Conservation (phyloP, 148 eudicot genomes). For the Talinum fruticosum region DNA sequence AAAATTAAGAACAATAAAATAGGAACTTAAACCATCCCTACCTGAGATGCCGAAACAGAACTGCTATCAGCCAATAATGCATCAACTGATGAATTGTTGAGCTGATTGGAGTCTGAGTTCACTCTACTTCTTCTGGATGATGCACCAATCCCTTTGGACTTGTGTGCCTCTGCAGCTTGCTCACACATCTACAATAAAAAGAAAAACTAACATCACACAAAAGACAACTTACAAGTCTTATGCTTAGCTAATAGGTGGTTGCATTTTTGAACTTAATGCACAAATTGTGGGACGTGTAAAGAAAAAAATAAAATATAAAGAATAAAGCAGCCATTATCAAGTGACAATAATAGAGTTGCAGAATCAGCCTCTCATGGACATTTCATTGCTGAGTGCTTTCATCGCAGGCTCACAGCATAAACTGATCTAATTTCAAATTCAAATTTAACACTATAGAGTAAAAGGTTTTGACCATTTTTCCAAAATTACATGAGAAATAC, state of each 20-base stretch:
- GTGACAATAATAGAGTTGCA: background rate
- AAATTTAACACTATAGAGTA: background rate
- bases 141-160: slow-evolving; percentile 73
- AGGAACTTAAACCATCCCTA: slow-evolving; percentile 18
- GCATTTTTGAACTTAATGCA: too few relatives aligned
- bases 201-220: slow-evolving; percentile 2
- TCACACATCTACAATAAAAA: slow-evolving; percentile 80
- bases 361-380: background rate
- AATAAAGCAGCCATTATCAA: background rate
- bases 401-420: background rate
- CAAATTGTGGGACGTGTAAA: too few relatives aligned
- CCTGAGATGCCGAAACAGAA: slow-evolving; percentile 59
- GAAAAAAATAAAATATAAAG: background rate
- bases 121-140: slow-evolving; percentile 68
- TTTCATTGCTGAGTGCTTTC: background rate
- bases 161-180: slow-evolving; percentile 98
- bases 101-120: slow-evolving; percentile 60
- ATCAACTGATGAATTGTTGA: slow-evolving; percentile 80
- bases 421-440: background rate
- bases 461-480: background rate
- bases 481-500: background rate
- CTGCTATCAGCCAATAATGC: slow-evolving; percentile 58
- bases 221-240: slow-evolving; percentile 1
- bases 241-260: background rate
- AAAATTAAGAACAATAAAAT: slow-evolving; percentile 1